These are phyloP conservation scores for Vinca minor DNA, from an alignment of 257 asterid genomes.

Conservation along the genomic window DNA sequence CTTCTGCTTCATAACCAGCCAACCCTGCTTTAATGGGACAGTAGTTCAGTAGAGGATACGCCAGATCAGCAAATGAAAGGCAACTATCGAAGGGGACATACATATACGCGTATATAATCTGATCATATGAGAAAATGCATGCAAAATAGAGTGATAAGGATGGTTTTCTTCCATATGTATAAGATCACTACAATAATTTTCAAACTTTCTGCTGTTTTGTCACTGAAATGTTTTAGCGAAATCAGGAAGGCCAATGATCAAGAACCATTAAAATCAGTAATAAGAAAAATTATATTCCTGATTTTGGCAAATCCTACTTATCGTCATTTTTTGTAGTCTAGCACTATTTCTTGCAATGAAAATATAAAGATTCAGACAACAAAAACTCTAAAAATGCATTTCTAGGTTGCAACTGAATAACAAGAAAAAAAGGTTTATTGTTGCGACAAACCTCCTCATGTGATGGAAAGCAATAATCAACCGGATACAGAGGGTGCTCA, in stretches of 20 bases:
- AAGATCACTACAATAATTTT: background rate
- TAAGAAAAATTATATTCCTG: too few relatives aligned
- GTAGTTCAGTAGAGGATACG: constrained; percentile 13
- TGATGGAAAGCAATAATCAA: constrained; percentile 77
- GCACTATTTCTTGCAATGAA: background rate
- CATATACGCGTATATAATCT: background rate
- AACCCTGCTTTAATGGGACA: constrained; percentile 44
- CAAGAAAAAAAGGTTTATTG: background rate
- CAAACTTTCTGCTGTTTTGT: too few relatives aligned
- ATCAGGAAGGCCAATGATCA: too few relatives aligned
- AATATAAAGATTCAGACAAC: background rate
- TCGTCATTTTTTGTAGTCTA: too few relatives aligned
- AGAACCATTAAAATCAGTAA: too few relatives aligned
- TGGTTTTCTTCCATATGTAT: too few relatives aligned
- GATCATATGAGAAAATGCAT: background rate
- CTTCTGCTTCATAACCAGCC: constrained; percentile 46
- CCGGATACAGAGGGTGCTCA: constrained; percentile 69
- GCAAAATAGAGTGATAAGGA: background rate
- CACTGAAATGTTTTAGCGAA: background rate
- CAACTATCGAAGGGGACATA: background rate
- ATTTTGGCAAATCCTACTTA: background rate
- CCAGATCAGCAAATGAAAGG: constrained; percentile 8
- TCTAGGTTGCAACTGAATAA: background rate
- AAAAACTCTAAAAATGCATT: background rate
- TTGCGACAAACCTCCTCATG: constrained; percentile 52